Percentiles rank a stretch among this genome's conserved stretches.
These are phyloP conservation scores for Nicotiana tabacum DNA, from an alignment of 257 asterid genomes.

Conservation along the genomic window DNA sequence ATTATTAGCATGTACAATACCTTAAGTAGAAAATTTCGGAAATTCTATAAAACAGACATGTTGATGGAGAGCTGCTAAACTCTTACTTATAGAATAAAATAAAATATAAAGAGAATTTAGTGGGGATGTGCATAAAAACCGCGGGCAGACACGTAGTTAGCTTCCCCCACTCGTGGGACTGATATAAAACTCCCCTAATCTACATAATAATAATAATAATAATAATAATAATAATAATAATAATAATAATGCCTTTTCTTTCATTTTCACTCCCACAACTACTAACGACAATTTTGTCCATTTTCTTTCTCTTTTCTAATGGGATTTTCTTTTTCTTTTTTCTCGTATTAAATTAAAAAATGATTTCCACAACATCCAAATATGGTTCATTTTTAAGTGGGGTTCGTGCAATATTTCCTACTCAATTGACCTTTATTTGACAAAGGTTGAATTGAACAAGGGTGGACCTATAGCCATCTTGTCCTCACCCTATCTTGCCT, in stretches of 20 bases:
- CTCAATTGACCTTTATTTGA: slow-evolving; percentile 1
- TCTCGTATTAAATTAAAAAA: no score
- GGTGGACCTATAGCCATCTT: background rate
- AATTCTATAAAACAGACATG: no score
- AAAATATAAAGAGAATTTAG: no score
- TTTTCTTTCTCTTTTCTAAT: no score
- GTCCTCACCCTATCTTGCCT: background rate
- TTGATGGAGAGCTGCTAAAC: no score
- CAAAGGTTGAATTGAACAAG: background rate
- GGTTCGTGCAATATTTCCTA: background rate
- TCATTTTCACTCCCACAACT: background rate
- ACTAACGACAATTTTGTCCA: background rate
- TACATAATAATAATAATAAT: no score
- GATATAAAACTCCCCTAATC: background rate
- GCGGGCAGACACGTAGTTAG: background rate
- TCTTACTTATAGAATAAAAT: no score
- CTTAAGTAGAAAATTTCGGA: no score
- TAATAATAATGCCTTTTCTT: background rate
- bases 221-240: no score
- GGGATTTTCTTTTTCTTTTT: background rate
- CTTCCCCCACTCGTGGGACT: background rate
- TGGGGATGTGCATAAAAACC: background rate
- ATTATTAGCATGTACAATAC: no score
- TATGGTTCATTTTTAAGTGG: background rate
- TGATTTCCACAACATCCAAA: background rate